A percentile compares a stretch with the other conserved stretches of the same genome.
Evolutionary conservation across 208 protist genomes (phyloP).

Genomic region (Leishmania amazonensis): DNA sequence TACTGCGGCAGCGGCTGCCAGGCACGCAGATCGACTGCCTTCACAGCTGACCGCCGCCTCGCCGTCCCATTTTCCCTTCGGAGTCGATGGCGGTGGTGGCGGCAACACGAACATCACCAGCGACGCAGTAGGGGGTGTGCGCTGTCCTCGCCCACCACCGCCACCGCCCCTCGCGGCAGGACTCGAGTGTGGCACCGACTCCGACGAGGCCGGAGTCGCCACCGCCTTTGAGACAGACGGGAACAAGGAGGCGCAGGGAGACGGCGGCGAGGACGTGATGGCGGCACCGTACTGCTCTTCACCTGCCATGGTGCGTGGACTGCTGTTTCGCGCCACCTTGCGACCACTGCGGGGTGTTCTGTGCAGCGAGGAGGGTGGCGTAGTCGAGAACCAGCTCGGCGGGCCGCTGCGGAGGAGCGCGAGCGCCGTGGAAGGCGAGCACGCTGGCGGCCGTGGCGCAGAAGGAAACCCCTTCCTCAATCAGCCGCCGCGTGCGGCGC

Average conservation of each 20-base stretch:
- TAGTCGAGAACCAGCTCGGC: slow-evolving; percentile 28
- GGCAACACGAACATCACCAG: neutral
- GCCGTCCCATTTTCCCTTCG: neutral
- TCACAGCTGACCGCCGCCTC: slow-evolving; percentile 9
- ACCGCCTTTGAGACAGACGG: neutral
- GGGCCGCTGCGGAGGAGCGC: neutral
- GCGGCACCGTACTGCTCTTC: neutral
- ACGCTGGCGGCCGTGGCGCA: neutral
- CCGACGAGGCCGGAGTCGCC: neutral
- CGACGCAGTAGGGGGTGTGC: neutral
- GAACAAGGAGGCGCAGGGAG: neutral
- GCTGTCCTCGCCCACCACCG: slow-evolving; percentile 1
- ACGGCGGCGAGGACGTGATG: neutral
- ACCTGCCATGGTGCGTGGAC: slow-evolving; percentile 1
- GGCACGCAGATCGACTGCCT: neutral
- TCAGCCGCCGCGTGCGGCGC: neutral
- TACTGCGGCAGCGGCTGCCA: neutral
- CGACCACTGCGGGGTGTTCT: slow-evolving; percentile 35
- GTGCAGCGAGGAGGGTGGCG: slow-evolving; percentile 36
- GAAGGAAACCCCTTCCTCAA: neutral
- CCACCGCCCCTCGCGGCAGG: neutral
- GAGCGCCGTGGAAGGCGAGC: neutral
- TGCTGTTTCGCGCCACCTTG: slow-evolving; percentile 36
- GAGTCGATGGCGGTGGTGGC: neutral
- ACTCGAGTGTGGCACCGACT: neutral